Base-by-base conservation (phyloP, 2,329 filamentous ascomycete species). In the Cladosporium sp. region DNA sequence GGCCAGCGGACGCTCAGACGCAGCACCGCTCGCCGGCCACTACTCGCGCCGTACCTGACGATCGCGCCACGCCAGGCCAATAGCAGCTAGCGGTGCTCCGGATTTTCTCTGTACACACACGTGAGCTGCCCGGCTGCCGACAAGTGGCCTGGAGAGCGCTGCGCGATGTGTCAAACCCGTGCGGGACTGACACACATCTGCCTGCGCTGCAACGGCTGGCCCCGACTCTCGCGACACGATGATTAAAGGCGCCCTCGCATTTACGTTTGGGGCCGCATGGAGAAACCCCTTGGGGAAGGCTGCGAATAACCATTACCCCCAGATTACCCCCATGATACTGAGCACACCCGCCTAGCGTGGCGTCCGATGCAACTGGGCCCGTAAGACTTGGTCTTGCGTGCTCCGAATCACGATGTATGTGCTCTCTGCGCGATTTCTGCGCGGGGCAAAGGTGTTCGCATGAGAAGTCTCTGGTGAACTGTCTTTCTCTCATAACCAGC, bases 11-110 rank as follows among this genome's bases (percentile, higher is more conserved):
- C 28, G 28, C 28, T 32, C 28, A 32, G 28, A 32, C 28, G 28
- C 28, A 10, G 8, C 4, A 4, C 25, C 9, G 4, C 25, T 28
- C 25, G 25, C 10, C 51, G 51, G 51, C 25, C 51, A n/a, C 51
- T 54, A 54, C 39, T 32, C 51, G 51, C 12, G 40, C 52, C 40
- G 52, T 55, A 55, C 52, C 52, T 55, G 52, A 47, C 36, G 52
- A 55, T 55, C 52, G 52, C 52, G 42, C 42, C 50, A 12, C 2
- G 10, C 8, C 34, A 15, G 39, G 39, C 51, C 52, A 55, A 55
- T 55, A 15, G 37, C 37, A 37, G 34, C 6, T 15, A 9, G 13
- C 15, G 15, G 42, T 47, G 39, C 51, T 54, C 51, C 51, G 45
- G 51, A 54, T 54, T 54, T 54, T 54, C 37, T 45, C 12, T 17